Conservation (phyloP, 257 asterid genomes). For the Paulownia fortunei region DNA sequence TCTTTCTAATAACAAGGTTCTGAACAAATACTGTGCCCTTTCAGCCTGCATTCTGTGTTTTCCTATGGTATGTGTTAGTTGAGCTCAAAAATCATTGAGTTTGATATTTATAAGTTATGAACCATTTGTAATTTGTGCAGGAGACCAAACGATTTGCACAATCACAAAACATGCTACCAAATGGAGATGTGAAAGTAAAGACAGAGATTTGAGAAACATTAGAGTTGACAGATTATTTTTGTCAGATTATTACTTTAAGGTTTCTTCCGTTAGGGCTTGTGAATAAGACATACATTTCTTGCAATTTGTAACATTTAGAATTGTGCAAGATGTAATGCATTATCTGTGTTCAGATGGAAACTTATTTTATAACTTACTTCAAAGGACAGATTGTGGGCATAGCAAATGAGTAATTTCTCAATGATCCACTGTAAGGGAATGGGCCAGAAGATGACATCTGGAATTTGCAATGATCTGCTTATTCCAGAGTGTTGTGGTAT, state of each 20-base stretch:
- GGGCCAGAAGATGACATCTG: no score
- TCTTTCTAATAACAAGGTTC: neutral
- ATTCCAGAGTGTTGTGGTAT: no score
- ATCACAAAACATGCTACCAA: constrained; percentile 56
- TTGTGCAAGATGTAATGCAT: neutral
- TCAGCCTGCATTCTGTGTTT: neutral
- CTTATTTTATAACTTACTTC: no score
- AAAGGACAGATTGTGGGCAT: no score
- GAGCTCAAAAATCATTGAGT: neutral
- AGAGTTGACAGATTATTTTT: neutral
- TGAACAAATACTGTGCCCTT: neutral
- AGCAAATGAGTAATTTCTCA: no score
- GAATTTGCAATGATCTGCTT: no score
- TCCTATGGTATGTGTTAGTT: neutral
- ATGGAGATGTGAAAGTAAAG: constrained; percentile 67
- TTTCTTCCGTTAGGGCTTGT: neutral
- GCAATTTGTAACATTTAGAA: neutral
- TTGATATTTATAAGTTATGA: neutral
- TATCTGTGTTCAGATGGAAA: neutral
- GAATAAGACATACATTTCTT: neutral
- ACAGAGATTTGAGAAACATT: constrained; percentile 36
- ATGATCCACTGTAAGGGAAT: no score
- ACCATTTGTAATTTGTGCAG: constrained; percentile 40
- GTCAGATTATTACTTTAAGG: neutral
- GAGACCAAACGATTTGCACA: constrained; percentile 59